Evolutionary conservation across 768 basidiomycete genomes (phyloP), one percentile per base, ranked within the genome.

Genomic region (Rhizopogon roseolus): DNA sequence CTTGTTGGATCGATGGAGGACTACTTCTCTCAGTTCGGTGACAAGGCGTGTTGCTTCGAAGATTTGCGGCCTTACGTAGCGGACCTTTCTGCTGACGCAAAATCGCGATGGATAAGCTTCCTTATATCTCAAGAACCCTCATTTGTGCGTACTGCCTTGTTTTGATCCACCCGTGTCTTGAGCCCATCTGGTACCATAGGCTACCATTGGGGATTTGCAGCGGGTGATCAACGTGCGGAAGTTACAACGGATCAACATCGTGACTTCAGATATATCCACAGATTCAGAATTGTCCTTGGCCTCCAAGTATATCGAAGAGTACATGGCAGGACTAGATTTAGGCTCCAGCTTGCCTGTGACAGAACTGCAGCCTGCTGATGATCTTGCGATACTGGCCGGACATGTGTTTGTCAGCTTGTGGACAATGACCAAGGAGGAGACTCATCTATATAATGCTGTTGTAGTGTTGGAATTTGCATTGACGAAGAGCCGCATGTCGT

Each of bases 291-390:
- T 68, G 2, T 61, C 67, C 14, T 76, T 80, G 11, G 83, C 80
- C 14, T 63, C 69, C 19, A 64, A 75, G 29, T 90, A 85, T 62
- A 70, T 79, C 7, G 67, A 73, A 56, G 76, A 79, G 51, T 96
- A 94, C 64, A 69, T 88, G 29, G 75, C 81, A 4, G 86, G 80
- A 16, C 76, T 95, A 28, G 73, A 79, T 17, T 72, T 93, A 2
- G 92, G 92, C 43, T 70, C 73, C 40, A 72, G 79, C 49, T 75
- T 95, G 17, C 81, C 85, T 7, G 65, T 74, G 4, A 88, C 90
- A 0, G 94, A 96, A 61, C 74, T 94, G 25, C 94, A 96, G 64
- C 90, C 87, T 16, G 88, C 83, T 1, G 94, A 97, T 60, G 94
- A 95, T 62, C 78, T 96, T 32, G 85, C 79, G 25, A 75, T 95